Base-by-base conservation (phyloP, 2,329 filamentous ascomycete genomes). In the Dichotomopilus funicola region DNA sequence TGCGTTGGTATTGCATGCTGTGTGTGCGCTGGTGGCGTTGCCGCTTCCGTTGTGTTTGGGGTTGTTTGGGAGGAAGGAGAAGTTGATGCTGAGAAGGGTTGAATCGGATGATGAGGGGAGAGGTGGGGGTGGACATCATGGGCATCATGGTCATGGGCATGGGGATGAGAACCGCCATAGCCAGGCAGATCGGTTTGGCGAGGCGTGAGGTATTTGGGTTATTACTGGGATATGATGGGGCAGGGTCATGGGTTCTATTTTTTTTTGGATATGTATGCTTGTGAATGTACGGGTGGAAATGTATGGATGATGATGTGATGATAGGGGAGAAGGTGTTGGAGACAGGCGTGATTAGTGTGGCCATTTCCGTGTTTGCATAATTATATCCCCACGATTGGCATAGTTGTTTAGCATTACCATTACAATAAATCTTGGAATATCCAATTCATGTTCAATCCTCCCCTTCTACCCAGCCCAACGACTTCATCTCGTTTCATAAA, bases 1-100 rank as follows among this genome's bases (percentile, higher is more conserved):
- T 27, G 83, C 87, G 1, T 74, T 96, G 58, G 78, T 95, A 27
- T 95, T 96, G 67, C 81, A 91, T 62, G 88, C 88, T 1, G 84
- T 89, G 2, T 56, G 96, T 8, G 82, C 83, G 0, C 68, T 86
- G 53, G 78, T 76, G 6, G 80, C 81, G 8, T 76, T 87, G 44
- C 87, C 89, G 7, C 69, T 88, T 48, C 86, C 88, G 1, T 62
- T 95, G 57, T 78, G 76, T 11, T 67, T 95, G 36, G 89, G 90
- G 0, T 63, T 86, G 44, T 87, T 91, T 68, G 89, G 89, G 0
- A 72, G 83, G 12, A 53, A 61, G 19, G 75, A 81, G 9, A 75
- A 75, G 60, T 68, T 84, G 12, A 64, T 63, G 19, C 69, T 85
- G 66, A 74, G 75, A 55, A 74, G 82, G 45, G 69, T 83, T 5